Conservation (phyloP, 345 rosid genomes). For the Firmiana major region DNA sequence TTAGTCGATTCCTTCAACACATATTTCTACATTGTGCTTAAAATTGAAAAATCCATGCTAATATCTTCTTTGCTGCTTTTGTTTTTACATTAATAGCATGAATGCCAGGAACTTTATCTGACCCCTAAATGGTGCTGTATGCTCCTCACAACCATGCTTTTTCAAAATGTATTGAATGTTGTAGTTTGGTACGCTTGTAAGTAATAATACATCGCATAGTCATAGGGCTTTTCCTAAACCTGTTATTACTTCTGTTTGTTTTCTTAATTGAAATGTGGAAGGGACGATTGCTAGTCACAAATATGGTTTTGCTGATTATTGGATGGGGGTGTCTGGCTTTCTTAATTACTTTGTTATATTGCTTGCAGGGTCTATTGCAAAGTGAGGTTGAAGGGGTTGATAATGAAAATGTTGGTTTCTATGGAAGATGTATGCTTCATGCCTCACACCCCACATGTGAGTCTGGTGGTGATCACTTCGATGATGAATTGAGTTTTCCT, state of each 20-base stretch:
- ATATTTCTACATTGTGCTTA: neutral
- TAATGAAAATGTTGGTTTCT: slow-evolving; percentile 47
- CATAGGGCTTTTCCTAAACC: neutral
- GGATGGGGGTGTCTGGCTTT: neutral
- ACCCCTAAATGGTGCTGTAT: neutral
- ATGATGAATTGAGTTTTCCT: slow-evolving; percentile 18
- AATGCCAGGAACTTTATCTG: neutral
- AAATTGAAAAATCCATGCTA: neutral
- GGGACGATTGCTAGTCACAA: neutral
- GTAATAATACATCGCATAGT: neutral
- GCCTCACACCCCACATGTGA: slow-evolving; percentile 23
- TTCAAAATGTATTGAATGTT: neutral
- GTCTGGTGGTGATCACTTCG: slow-evolving; percentile 17
- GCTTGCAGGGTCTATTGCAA: slow-evolving; percentile 43
- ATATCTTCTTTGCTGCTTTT: neutral
- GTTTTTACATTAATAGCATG: neutral
- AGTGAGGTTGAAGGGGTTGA: slow-evolving; percentile 48
- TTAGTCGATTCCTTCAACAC: neutral
- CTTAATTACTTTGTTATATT: neutral
- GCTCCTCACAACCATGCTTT: neutral
- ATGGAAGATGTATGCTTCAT: slow-evolving; percentile 43
- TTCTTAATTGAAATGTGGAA: neutral
- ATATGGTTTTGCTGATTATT: neutral
- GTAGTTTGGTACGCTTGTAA: neutral
- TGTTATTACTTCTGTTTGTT: neutral